These are phyloP conservation scores for Chlamydomonas sp. DNA, from an alignment of 139 green algal genomes.

Conservation along the genomic window DNA sequence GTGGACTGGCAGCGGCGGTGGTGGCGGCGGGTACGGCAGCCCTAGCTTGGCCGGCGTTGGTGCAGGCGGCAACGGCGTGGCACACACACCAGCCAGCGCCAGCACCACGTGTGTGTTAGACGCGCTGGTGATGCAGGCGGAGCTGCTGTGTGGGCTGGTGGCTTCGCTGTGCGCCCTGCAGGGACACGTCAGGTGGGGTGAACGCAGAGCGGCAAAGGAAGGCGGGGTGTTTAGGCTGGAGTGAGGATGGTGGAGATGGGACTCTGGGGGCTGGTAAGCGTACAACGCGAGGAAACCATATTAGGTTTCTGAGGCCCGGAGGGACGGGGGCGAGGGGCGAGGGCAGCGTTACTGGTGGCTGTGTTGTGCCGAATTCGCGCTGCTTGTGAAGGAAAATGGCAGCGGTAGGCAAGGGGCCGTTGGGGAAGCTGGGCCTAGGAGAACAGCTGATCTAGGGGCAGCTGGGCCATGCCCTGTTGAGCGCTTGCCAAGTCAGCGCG, in stretches of 20 bases:
- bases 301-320: no score
- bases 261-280: not conserved
- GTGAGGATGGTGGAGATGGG: not conserved
- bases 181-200: not conserved
- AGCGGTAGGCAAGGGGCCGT: no score
- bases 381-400: no score
- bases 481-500: no score
- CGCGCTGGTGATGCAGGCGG: slow-evolving; percentile 26
- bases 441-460: no score
- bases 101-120: slow-evolving; percentile 8
- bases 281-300: not conserved
- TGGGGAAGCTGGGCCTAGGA: no score
- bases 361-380: no score
- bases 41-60: not conserved
- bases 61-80: not conserved
- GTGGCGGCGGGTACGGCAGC: not conserved
- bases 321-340: no score
- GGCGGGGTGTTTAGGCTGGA: not conserved
- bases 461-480: no score
- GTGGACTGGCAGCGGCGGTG: not conserved
- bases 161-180: not conserved
- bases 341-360: no score
- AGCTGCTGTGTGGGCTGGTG: slow-evolving; percentile 2
- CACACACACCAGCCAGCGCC: not conserved
- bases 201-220: not conserved